Evolutionary conservation across 1,284 basidiomycete species (phyloP).

Genomic region (Papiliotrema terrestris): DNA sequence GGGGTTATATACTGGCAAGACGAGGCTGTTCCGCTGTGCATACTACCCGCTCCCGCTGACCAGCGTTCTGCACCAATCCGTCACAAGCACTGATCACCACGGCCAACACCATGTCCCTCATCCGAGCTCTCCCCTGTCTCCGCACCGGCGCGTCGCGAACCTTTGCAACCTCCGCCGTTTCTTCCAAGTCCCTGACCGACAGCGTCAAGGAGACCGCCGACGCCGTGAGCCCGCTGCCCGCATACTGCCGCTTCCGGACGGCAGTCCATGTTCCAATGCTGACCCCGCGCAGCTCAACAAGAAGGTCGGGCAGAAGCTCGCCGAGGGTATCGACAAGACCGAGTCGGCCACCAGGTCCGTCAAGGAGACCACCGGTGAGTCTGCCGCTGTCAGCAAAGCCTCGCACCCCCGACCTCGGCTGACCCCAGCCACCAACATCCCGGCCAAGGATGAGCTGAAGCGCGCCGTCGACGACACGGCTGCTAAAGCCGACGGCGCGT

Average conservation of each 20-base stretch:
- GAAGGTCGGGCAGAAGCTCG: constrained; percentile 34
- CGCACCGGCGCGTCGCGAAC: constrained; percentile 11
- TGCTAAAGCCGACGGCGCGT: constrained; percentile 13
- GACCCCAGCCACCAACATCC: constrained; percentile 13
- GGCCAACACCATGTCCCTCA: constrained; percentile 6
- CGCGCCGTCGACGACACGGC: constrained; percentile 2
- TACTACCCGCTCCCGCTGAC: background rate
- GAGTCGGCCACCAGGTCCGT: constrained; percentile 18
- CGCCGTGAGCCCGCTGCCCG: constrained; percentile 11
- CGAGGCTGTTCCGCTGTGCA: too few relatives aligned
- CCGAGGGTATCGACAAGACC: constrained; percentile 24
- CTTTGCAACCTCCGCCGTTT: constrained; percentile 20
- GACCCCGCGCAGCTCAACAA: constrained; percentile 27
- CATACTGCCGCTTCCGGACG: background rate
- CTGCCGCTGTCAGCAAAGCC: too few relatives aligned
- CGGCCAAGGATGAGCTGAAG: constrained; percentile 11
- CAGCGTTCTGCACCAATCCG: too few relatives aligned
- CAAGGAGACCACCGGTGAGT: constrained; percentile 19
- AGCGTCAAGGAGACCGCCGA: constrained; percentile 37
- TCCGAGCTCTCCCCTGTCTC: constrained; percentile 13
- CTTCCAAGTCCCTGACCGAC: constrained; percentile 25
- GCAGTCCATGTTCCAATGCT: background rate
- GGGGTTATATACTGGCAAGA: too few relatives aligned
- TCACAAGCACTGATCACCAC: background rate
- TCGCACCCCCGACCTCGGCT: too few relatives aligned